Conservation (phyloP, 805 yeast species). For the Schizosaccharomyces lindneri region DNA sequence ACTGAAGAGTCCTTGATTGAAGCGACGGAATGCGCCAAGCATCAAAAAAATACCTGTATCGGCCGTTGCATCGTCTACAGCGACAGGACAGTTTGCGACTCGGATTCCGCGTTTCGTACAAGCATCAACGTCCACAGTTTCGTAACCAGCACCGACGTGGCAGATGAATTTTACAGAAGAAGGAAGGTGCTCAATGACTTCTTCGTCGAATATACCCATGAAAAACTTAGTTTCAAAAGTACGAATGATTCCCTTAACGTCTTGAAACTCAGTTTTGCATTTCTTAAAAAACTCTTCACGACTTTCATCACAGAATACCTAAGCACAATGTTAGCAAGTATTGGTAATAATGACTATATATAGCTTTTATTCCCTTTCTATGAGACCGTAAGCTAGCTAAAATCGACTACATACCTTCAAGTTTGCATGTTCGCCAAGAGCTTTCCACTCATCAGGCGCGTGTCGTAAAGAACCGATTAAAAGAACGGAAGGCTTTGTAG, state of each 20-base stretch:
- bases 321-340: neutral
- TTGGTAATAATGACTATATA: neutral
- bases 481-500: conserved; percentile 30
- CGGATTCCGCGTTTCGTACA: conserved; percentile 30
- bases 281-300: conserved; percentile 20
- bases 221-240: conserved; percentile 26
- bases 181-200: conserved; percentile 32
- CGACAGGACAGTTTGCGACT: conserved; percentile 37
- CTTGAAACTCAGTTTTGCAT: conserved; percentile 13
- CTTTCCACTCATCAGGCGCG: conserved; percentile 46
- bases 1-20: conserved; percentile 30
- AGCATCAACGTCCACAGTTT: conserved; percentile 36
- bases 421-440: conserved; percentile 17
- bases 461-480: conserved; percentile 35
- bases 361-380: no score
- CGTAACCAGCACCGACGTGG: conserved; percentile 47
- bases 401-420: neutral
- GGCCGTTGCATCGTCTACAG: conserved; percentile 51
- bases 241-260: conserved; percentile 22
- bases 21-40: conserved; percentile 42
- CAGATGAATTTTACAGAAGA: conserved; percentile 25
- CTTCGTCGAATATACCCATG: conserved; percentile 45
- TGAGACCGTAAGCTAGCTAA: no score
- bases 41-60: conserved; percentile 40
- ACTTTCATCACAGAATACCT: conserved; percentile 7